Conservation (phyloP, 2,329 filamentous ascomycete genomes). For the Fusarium lateritium region DNA sequence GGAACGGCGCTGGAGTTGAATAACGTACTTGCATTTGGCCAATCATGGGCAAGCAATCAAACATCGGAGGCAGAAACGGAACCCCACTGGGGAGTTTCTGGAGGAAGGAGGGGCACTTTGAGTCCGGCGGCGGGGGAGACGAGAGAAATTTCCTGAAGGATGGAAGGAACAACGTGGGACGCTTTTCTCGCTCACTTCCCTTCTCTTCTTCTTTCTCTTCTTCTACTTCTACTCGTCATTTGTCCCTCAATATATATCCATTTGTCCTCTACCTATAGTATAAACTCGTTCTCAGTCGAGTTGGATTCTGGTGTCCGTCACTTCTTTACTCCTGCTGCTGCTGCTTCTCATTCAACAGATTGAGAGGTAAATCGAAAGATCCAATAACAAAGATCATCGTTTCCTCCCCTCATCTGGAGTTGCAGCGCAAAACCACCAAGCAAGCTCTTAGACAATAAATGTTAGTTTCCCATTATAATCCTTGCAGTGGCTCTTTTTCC, state of each 20-base stretch:
- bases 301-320: constrained; percentile 19
- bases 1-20: constrained; percentile 43
- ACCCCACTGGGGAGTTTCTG: constrained; percentile 35
- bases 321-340: constrained; percentile 37
- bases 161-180: constrained; percentile 33
- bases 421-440: constrained; percentile 42
- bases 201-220: constrained; percentile 2
- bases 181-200: constrained; percentile 22
- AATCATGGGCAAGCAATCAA: constrained; percentile 32
- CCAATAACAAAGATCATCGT: constrained; percentile 41
- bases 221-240: constrained; percentile 28
- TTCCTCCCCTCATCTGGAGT: constrained; percentile 46
- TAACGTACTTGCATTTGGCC: constrained; percentile 19
- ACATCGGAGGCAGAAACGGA: constrained; percentile 46
- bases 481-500: neutral
- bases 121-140: constrained; percentile 27
- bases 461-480: constrained; percentile 23
- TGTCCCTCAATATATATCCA: constrained; percentile 31
- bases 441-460: constrained; percentile 11
- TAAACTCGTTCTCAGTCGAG: constrained; percentile 3
- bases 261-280: constrained; percentile 3
- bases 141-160: constrained; percentile 44
- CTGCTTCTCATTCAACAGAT: constrained; percentile 48
- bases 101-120: constrained; percentile 36
- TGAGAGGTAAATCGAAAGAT: constrained; percentile 37